Conservation (phyloP, 371 early-diverging fungal genomes). For the Choanephora cucurbitarum region DNA sequence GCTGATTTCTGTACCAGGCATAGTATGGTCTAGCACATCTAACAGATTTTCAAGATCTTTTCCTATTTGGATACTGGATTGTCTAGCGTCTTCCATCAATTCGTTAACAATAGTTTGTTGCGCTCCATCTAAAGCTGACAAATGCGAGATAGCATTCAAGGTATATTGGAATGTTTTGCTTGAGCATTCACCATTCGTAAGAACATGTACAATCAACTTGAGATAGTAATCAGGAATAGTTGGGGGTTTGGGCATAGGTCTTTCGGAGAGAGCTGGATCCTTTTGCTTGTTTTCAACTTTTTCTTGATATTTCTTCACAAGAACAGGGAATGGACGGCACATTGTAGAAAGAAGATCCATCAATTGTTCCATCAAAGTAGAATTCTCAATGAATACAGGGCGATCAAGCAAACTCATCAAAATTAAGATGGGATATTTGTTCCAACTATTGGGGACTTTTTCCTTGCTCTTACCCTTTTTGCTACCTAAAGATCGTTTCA, state of each 20-base stretch:
- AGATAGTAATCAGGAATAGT: slow-evolving; percentile 74
- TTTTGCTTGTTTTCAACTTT: slow-evolving; percentile 44
- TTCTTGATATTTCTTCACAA: slow-evolving; percentile 55
- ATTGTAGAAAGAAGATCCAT: slow-evolving; percentile 84
- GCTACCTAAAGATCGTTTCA: slow-evolving; percentile 46
- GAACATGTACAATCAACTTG: slow-evolving; percentile 83
- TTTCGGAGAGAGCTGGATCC: slow-evolving; percentile 28
- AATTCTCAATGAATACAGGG: slow-evolving; percentile 74
- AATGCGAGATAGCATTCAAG: slow-evolving; percentile 84
- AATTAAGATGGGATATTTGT: slow-evolving; percentile 85
- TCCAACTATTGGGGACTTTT: slow-evolving; percentile 38
- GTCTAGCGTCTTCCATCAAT: slow-evolving; percentile 70
- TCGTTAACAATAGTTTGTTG: slow-evolving; percentile 77
- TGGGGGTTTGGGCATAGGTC: slow-evolving; percentile 62
- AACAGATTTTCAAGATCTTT: slow-evolving; percentile 69
- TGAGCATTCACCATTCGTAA: slow-evolving; percentile 90
- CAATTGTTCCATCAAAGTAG: slow-evolving; percentile 82
- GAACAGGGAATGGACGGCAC: slow-evolving; percentile 68
- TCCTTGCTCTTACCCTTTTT: slow-evolving; percentile 76
- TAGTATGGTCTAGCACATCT: slow-evolving; percentile 56
- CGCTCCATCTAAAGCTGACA: slow-evolving; percentile 75
- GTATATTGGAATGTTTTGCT: slow-evolving; percentile 94
- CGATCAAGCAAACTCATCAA: slow-evolving; percentile 85
- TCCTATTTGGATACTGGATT: slow-evolving; percentile 69
- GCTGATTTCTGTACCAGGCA: slow-evolving; percentile 67